phyloP scores from a whole-genome alignment of 164 flowering plant species.

The Vitis labrusca region DNA sequence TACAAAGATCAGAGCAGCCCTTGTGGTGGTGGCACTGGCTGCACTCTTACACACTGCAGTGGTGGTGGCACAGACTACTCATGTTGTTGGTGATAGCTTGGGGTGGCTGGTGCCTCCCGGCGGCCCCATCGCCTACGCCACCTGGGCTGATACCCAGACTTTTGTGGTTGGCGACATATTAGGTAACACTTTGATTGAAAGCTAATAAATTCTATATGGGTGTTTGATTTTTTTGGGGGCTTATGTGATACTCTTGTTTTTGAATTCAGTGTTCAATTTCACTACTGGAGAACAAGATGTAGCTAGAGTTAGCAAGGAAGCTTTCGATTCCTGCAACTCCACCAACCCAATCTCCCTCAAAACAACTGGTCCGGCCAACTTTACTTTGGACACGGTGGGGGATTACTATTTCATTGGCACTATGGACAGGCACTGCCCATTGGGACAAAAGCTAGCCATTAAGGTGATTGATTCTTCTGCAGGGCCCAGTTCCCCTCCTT shows the following conservation, averaged over 20 bases:
- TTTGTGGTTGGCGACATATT: constrained; percentile 9
- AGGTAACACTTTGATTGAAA: not conserved
- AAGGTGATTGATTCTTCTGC: constrained; percentile 5
- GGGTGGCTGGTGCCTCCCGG: constrained; percentile 5
- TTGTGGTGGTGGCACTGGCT: too few relatives aligned
- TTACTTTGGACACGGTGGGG: constrained; percentile 20
- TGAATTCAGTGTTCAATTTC: constrained; percentile 32
- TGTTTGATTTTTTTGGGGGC: not conserved
- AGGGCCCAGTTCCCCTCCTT: not conserved
- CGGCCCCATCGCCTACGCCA: not conserved
- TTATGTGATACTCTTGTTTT: not conserved
- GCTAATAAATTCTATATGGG: not conserved
- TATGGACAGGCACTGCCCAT: constrained; percentile 18
- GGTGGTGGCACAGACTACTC: too few relatives aligned
- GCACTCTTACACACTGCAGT: too few relatives aligned
- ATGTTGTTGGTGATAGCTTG: too few relatives aligned
- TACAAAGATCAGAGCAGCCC: too few relatives aligned
- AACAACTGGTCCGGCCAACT: constrained; percentile 15
- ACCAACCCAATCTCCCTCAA: not conserved
- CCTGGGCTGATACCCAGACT: constrained; percentile 1
- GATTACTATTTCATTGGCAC: constrained; percentile 26
- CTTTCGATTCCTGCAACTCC: constrained; percentile 19
- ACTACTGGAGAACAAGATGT: constrained; percentile 26
- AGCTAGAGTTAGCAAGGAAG: constrained; percentile 16
- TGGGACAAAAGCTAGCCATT: constrained; percentile 31